phyloP scores from a whole-genome alignment of 2,329 filamentous ascomycete genomes.

The Penicillium brevicompactum region DNA sequence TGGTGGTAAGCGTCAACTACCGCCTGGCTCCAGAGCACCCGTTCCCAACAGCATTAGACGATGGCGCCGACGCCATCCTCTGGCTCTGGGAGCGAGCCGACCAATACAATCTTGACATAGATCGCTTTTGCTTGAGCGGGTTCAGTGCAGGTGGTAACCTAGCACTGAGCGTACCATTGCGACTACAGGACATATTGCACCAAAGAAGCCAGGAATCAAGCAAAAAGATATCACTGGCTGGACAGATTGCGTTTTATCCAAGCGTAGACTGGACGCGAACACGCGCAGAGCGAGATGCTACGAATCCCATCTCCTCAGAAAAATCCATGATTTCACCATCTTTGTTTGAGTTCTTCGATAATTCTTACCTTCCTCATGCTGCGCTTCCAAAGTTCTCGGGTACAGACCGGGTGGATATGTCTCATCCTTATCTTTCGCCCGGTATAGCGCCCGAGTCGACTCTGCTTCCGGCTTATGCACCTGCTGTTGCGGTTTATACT shows the following conservation, averaged over 20 bases:
- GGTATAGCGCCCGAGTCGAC: constrained; percentile 12
- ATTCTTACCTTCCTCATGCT: constrained; percentile 15
- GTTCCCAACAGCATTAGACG: constrained; percentile 25
- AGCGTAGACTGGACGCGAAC: constrained; percentile 19
- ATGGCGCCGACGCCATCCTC: constrained; percentile 25
- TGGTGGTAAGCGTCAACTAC: constrained; percentile 28
- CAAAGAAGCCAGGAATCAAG: neutral
- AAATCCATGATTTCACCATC: constrained; percentile 14
- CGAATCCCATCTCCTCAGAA: constrained; percentile 14
- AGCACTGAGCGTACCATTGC: constrained; percentile 15
- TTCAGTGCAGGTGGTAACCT: constrained; percentile 23
- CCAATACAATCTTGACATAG: constrained; percentile 18
- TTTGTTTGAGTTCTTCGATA: constrained; percentile 18
- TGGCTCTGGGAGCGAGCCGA: constrained; percentile 23
- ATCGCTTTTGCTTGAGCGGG: constrained; percentile 18
- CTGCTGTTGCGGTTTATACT: constrained; percentile 20
- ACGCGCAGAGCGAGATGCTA: constrained; percentile 15
- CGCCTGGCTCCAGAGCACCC: constrained; percentile 27
- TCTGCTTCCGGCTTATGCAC: constrained; percentile 15
- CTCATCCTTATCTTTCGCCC: constrained; percentile 23
- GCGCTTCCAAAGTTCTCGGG: constrained; percentile 9
- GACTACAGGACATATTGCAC: constrained; percentile 12
- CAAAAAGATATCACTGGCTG: constrained; percentile 5
- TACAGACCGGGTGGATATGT: constrained; percentile 14
- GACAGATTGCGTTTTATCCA: constrained; percentile 20